Percentiles rank a stretch among this genome's conserved stretches.
Evolutionary conservation across 805 yeast species (phyloP).

Genomic region (Saturnispora silvae): DNA sequence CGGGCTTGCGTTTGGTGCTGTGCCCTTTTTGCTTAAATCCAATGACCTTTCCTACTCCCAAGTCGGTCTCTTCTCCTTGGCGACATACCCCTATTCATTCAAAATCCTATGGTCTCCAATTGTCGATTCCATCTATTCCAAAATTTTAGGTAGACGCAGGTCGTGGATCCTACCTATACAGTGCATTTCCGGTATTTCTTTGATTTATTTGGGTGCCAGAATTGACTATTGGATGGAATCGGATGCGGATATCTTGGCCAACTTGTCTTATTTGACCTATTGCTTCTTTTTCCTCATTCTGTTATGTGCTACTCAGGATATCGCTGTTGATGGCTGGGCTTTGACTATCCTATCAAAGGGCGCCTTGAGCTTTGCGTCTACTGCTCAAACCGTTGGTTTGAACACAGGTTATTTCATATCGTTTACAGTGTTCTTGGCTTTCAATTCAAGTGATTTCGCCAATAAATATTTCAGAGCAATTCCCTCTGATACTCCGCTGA

Average conservation of each 20-base stretch:
- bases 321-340: constrained; percentile 99
- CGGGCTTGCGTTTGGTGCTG: constrained; percentile 88
- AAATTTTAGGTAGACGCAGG: constrained; percentile 66
- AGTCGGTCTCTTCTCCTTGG: constrained; percentile 82
- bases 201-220: constrained; percentile 52
- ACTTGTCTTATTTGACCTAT: constrained; percentile 49
- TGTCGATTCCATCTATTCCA: constrained; percentile 75
- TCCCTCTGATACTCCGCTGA: constrained; percentile 55
- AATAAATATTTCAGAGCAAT: constrained; percentile 63
- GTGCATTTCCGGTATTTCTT: constrained; percentile 57
- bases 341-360: constrained; percentile 70
- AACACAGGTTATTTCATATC: constrained; percentile 88
- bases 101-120: constrained; percentile 93
- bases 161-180: constrained; percentile 96
- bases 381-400: constrained; percentile 94
- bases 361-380: constrained; percentile 83
- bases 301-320: constrained; percentile 94
- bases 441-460: constrained; percentile 87
- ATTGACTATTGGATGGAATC: constrained; percentile 37
- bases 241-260: constrained; percentile 33
- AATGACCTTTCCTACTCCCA: constrained; percentile 70
- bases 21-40: constrained; percentile 82
- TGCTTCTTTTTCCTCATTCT: constrained; percentile 71
- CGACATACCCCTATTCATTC: constrained; percentile 89
- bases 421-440: constrained; percentile 83